These are phyloP conservation scores for Danielia oregonensis DNA, from an alignment of 805 yeast genomes.

Conservation along the genomic window DNA sequence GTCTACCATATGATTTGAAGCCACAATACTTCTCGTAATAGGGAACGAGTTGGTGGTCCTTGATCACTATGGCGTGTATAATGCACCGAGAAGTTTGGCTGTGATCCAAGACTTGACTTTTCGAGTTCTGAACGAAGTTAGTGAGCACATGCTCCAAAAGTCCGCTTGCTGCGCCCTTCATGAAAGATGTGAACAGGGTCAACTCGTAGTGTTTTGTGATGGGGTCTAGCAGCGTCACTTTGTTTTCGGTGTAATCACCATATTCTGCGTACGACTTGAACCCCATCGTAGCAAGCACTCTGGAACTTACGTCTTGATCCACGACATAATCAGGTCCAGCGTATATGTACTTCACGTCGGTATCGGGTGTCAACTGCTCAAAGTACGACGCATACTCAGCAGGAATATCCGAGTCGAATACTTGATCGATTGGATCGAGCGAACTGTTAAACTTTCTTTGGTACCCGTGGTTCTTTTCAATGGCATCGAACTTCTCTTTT, in stretches of 20 bases:
- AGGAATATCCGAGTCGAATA: constrained; percentile 26
- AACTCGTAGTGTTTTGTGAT: constrained; percentile 32
- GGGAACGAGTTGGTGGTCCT: constrained; percentile 45
- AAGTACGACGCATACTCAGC: constrained; percentile 17
- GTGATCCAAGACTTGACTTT: not conserved
- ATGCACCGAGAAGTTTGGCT: constrained; percentile 17
- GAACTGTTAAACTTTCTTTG: constrained; percentile 22
- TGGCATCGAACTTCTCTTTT: constrained; percentile 16
- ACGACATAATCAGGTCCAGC: constrained; percentile 18
- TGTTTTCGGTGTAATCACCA: not conserved
- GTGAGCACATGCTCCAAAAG: constrained; percentile 22
- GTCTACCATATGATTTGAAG: constrained; percentile 25
- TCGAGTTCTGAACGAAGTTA: constrained; percentile 1
- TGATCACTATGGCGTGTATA: constrained; percentile 40
- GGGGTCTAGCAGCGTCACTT: not conserved
- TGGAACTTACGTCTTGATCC: constrained; percentile 11
- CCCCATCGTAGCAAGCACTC: constrained; percentile 28
- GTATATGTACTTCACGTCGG: constrained; percentile 14
- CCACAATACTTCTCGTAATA: constrained; percentile 43
- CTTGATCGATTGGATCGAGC: constrained; percentile 18
- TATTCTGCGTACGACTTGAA: constrained; percentile 10
- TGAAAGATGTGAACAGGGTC: constrained; percentile 52
- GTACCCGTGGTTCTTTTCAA: constrained; percentile 19
- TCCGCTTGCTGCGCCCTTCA: constrained; percentile 34
- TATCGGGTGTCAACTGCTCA: constrained; percentile 13